These are phyloP conservation scores for Mycena citricolor DNA, from an alignment of 1,284 basidiomycete species.

Conservation along the genomic window DNA sequence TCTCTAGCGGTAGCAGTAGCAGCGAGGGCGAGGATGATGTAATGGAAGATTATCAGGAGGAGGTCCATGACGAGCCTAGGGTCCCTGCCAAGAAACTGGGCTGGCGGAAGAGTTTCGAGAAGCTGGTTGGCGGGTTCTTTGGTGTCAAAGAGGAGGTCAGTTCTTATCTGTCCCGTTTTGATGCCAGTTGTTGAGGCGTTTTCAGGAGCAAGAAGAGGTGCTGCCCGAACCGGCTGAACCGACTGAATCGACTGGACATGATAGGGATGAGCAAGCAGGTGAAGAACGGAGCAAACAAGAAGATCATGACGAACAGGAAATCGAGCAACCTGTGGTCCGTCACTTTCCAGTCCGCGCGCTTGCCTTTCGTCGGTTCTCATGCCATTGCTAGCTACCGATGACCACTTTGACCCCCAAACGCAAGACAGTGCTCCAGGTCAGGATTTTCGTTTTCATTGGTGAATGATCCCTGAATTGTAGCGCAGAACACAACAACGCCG, in stretches of 20 bases:
- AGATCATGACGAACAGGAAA: not conserved
- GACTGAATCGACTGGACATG: too few relatives aligned
- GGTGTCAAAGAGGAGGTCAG: conserved; percentile 18
- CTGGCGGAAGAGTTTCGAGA: conserved; percentile 22
- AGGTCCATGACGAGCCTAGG: conserved; percentile 6
- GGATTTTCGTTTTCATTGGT: too few relatives aligned
- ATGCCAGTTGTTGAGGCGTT: not conserved
- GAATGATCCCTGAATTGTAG: too few relatives aligned
- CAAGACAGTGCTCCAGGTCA: too few relatives aligned
- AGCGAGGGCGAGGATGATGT: conserved; percentile 5
- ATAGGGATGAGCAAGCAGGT: conserved; percentile 8
- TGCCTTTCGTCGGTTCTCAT: not conserved
- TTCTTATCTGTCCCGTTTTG: not conserved
- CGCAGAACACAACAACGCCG: too few relatives aligned
- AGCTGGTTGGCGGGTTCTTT: conserved; percentile 17
- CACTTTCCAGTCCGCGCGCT: not conserved
- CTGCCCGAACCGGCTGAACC: conserved; percentile 7
- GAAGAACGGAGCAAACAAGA: not conserved
- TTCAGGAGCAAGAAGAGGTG: conserved; percentile 10
- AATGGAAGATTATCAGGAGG: conserved; percentile 12
- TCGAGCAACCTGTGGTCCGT: not conserved
- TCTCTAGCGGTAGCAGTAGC: conserved; percentile 15
- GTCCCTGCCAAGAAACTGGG: conserved; percentile 4
- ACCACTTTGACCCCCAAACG: too few relatives aligned
- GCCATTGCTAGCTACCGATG: too few relatives aligned